These are phyloP conservation scores for Leptodontidium sp. DNA, from an alignment of 2,329 filamentous ascomycete species.

Conservation along the genomic window DNA sequence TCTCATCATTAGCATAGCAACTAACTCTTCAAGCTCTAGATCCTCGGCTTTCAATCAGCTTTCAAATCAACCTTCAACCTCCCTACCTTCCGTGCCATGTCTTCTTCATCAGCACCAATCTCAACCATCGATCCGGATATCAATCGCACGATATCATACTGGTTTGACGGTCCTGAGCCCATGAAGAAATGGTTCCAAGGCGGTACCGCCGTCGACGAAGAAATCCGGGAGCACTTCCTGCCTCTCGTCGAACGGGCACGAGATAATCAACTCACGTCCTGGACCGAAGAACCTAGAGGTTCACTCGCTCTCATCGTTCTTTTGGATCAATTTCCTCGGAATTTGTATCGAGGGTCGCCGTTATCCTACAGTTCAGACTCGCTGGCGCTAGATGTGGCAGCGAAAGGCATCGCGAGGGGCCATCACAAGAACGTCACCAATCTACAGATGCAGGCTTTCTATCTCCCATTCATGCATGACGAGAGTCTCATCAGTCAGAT, in stretches of 20 bases:
- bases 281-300: slow-evolving; percentile 37
- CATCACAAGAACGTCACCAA: slow-evolving; percentile 39
- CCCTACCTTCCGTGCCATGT: slow-evolving; percentile 30
- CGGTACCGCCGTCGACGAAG: slow-evolving; percentile 27
- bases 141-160: slow-evolving; percentile 33
- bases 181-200: slow-evolving; percentile 35
- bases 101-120: slow-evolving; percentile 19
- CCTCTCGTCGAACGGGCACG: slow-evolving; percentile 30
- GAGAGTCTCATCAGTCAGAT: slow-evolving; percentile 48
- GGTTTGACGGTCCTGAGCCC: slow-evolving; percentile 30
- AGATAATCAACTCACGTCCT: slow-evolving; percentile 28
- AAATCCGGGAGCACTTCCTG: slow-evolving; percentile 33
- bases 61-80: slow-evolving; percentile 29
- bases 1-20: background rate
- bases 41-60: slow-evolving; percentile 31
- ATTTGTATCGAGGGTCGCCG: slow-evolving; percentile 47
- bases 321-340: slow-evolving; percentile 51
- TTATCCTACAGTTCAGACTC: slow-evolving; percentile 47
- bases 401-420: slow-evolving; percentile 42
- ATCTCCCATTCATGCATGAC: slow-evolving; percentile 49
- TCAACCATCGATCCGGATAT: slow-evolving; percentile 30
- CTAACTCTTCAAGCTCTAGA: slow-evolving; percentile 12
- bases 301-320: slow-evolving; percentile 50
- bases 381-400: slow-evolving; percentile 43
- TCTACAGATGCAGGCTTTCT: slow-evolving; percentile 45